Conservation (phyloP, 1,139 yeast genomes). For the Yamadazyma triangularis region DNA sequence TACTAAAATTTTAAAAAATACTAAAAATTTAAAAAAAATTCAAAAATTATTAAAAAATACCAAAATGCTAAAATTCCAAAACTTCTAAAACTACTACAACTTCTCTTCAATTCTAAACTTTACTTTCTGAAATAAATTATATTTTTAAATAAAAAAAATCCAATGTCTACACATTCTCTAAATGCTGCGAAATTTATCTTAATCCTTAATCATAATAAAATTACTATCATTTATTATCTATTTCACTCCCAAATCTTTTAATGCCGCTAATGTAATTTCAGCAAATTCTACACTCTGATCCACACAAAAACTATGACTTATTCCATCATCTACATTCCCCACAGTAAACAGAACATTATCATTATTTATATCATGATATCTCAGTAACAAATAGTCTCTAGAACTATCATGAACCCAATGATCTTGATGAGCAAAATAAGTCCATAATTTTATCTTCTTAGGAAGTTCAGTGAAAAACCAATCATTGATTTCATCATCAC, state of each 20-base stretch:
- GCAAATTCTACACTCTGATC: slow-evolving; percentile 51
- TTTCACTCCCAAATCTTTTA: neutral
- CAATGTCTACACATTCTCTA: no score
- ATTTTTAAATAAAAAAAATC: no score
- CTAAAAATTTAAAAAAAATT: no score
- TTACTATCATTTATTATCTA: no score
- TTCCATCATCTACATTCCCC: slow-evolving; percentile 23
- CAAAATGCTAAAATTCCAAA: no score
- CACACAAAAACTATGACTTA: slow-evolving; percentile 56
- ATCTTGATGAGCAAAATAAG: slow-evolving; percentile 52
- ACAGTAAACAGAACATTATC: slow-evolving; percentile 27
- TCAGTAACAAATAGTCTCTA: slow-evolving; percentile 33
- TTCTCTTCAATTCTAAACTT: no score
- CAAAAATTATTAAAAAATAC: no score
- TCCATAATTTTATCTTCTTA: slow-evolving; percentile 37
- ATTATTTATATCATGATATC: slow-evolving; percentile 26
- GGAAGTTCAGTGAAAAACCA: slow-evolving; percentile 42
- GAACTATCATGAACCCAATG: slow-evolving; percentile 58
- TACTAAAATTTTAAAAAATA: no score
- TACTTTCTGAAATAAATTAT: no score
- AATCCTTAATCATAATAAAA: no score
- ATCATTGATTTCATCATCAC: slow-evolving; percentile 39
- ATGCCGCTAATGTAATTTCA: slow-evolving; percentile 24
- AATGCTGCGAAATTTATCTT: no score
- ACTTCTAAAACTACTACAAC: no score